Conservation (phyloP, 495 filamentous ascomycete genomes). For the Penicillium cinerascens region DNA sequence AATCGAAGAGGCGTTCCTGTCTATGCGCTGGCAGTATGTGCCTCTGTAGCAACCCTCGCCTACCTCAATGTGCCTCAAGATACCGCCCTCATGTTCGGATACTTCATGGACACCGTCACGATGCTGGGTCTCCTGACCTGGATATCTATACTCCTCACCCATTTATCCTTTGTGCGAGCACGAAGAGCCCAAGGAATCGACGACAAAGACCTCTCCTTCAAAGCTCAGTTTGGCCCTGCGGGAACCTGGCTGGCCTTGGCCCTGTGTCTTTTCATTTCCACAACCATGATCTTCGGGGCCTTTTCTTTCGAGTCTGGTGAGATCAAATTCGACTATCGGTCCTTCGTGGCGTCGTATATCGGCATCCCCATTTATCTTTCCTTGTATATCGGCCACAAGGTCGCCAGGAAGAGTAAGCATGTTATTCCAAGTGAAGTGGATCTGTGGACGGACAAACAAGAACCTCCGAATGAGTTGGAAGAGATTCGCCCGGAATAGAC, state of each 20-base stretch:
- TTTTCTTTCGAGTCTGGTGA: slow-evolving; percentile 44
- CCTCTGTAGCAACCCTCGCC: slow-evolving; percentile 59
- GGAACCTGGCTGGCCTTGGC: slow-evolving; percentile 63
- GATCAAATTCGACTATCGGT: slow-evolving; percentile 54
- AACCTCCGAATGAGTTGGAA: not conserved
- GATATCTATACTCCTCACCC: slow-evolving; percentile 75
- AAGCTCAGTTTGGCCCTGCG: slow-evolving; percentile 64
- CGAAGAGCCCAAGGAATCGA: slow-evolving; percentile 66
- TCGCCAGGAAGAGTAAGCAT: slow-evolving; percentile 45
- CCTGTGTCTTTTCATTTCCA: slow-evolving; percentile 64
- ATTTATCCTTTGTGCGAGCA: slow-evolving; percentile 71
- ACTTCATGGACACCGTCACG: slow-evolving; percentile 75
- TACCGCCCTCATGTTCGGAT: slow-evolving; percentile 63
- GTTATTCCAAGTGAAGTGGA: slow-evolving; percentile 56
- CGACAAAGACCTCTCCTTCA: slow-evolving; percentile 60
- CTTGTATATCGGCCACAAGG: slow-evolving; percentile 67
- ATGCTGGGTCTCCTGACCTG: slow-evolving; percentile 66
- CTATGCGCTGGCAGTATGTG: slow-evolving; percentile 57
- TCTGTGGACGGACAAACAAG: slow-evolving; percentile 51
- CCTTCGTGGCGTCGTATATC: slow-evolving; percentile 73
- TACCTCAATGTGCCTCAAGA: slow-evolving; percentile 68
- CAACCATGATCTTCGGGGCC: slow-evolving; percentile 70
- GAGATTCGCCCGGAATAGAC: not conserved
- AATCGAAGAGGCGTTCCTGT: slow-evolving; percentile 71
- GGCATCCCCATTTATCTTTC: slow-evolving; percentile 72